Evolutionary conservation across 2,329 filamentous ascomycete species (phyloP).

Genomic region (Sporothrix protearum): DNA sequence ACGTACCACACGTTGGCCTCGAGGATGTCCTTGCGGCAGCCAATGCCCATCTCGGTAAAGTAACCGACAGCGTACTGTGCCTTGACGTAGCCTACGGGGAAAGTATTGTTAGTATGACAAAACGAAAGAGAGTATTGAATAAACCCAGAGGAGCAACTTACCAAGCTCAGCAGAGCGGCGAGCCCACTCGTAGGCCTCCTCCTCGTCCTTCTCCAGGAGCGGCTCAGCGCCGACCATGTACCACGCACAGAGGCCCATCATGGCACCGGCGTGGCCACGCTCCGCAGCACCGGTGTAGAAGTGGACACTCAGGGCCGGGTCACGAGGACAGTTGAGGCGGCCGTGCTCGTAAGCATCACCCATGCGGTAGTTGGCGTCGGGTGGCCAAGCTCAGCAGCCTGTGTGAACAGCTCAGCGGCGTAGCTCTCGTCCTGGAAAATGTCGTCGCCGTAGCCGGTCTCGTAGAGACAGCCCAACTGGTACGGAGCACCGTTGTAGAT

Average conservation of each 20-base stretch:
- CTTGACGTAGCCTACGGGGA: constrained; percentile 55
- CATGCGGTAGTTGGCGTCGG: constrained; percentile 78
- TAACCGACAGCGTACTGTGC: constrained; percentile 96
- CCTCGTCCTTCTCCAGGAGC: constrained; percentile 89
- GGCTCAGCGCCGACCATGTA: constrained; percentile 94
- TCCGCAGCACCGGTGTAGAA: constrained; percentile 95
- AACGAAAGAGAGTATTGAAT: neutral
- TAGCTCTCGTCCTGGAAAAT: constrained; percentile 89
- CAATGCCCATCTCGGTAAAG: constrained; percentile 98
- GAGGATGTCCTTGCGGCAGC: constrained; percentile 87
- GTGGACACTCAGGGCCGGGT: constrained; percentile 90
- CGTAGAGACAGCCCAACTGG: constrained; percentile 82
- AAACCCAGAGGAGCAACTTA: constrained; percentile 43
- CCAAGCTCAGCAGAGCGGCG: constrained; percentile 79
- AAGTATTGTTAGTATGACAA: neutral
- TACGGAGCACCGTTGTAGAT: constrained; percentile 94
- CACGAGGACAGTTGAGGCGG: constrained; percentile 77
- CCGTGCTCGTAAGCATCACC: constrained; percentile 98
- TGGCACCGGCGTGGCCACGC: constrained; percentile 75
- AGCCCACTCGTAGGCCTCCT: constrained; percentile 96
- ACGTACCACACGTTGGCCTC: constrained; percentile 99
- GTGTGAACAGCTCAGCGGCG: constrained; percentile 88
- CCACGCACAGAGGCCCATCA: constrained; percentile 99
- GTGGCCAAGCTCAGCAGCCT: constrained; percentile 88
- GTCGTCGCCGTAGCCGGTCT: constrained; percentile 90